phyloP scores from a whole-genome alignment of 129 eudicot species.

The Dittrichia graveolens region DNA sequence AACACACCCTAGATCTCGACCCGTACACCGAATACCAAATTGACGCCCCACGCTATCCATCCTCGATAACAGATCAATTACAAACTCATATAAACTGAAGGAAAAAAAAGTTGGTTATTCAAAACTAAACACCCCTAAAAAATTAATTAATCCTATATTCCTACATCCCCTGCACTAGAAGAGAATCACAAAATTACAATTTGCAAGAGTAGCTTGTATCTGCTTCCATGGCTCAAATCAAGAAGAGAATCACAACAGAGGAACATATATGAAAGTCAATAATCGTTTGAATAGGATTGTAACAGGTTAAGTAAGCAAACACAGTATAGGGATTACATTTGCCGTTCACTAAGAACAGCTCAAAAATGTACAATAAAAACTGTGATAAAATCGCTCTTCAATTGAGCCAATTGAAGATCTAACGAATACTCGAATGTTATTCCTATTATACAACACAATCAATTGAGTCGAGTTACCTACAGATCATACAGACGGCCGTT shows the following conservation, averaged over 20 bases:
- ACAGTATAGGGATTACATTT: not conserved
- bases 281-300: not conserved
- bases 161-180: no score
- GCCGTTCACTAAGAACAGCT: not conserved
- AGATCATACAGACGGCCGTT: not conserved
- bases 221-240: no score
- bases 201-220: no score
- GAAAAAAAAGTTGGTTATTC: no score
- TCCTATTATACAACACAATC: slow-evolving; percentile 26
- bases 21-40: no score
- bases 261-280: not conserved
- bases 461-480: slow-evolving; percentile 22
- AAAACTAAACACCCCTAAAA: no score
- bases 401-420: slow-evolving; percentile 20
- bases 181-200: no score
- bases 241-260: not conserved
- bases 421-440: not conserved
- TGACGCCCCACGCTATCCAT: no score
- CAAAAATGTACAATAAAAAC: not conserved
- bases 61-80: no score
- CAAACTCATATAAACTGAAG: no score
- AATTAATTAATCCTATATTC: no score
- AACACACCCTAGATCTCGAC: no score
- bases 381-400: not conserved
- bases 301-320: not conserved